Conservation (phyloP, 1,284 basidiomycete species). For the Paramarasmius palmivorus region DNA sequence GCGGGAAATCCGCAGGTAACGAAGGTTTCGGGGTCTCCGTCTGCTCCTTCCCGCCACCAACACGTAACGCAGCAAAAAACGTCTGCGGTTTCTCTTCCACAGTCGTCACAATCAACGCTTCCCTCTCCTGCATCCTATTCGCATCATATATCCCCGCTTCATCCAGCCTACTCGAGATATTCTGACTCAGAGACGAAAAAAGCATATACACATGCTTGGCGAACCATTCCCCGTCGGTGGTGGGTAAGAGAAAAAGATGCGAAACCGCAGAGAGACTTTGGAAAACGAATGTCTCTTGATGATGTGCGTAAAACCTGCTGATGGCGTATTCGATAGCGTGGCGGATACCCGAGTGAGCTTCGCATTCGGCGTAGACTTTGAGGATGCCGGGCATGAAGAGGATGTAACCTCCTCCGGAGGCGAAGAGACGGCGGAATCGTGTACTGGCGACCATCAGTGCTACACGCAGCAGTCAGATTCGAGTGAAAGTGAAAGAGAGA, state of each 20-base stretch:
- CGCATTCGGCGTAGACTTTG: slow-evolving; percentile 65
- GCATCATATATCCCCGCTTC: slow-evolving; percentile 68
- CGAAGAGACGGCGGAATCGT: slow-evolving; percentile 75
- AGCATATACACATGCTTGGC: slow-evolving; percentile 53
- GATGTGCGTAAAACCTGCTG: slow-evolving; percentile 74
- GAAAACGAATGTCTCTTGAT: slow-evolving; percentile 76
- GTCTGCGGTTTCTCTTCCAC: slow-evolving; percentile 69
- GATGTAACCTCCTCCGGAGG: slow-evolving; percentile 68
- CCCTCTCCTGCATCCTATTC: slow-evolving; percentile 70
- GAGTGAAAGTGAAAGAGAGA: slow-evolving; percentile 12
- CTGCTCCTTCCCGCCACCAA: slow-evolving; percentile 32
- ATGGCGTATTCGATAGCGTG: slow-evolving; percentile 73
- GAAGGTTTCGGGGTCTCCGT: slow-evolving; percentile 27
- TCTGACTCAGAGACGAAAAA: slow-evolving; percentile 53
- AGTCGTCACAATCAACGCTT: slow-evolving; percentile 67
- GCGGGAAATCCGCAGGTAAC: slow-evolving; percentile 48
- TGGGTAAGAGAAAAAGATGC: slow-evolving; percentile 52
- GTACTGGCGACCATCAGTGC: slow-evolving; percentile 73
- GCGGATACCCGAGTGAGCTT: slow-evolving; percentile 54
- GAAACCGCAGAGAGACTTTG: slow-evolving; percentile 69
- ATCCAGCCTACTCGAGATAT: slow-evolving; percentile 44
- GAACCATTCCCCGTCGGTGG: slow-evolving; percentile 49
- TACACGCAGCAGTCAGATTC: slow-evolving; percentile 23
- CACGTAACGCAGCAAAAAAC: slow-evolving; percentile 59
- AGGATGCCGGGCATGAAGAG: slow-evolving; percentile 72